These are phyloP conservation scores for Stromatinia cepivora DNA, from an alignment of 2,329 filamentous ascomycete species.

Conservation along the genomic window DNA sequence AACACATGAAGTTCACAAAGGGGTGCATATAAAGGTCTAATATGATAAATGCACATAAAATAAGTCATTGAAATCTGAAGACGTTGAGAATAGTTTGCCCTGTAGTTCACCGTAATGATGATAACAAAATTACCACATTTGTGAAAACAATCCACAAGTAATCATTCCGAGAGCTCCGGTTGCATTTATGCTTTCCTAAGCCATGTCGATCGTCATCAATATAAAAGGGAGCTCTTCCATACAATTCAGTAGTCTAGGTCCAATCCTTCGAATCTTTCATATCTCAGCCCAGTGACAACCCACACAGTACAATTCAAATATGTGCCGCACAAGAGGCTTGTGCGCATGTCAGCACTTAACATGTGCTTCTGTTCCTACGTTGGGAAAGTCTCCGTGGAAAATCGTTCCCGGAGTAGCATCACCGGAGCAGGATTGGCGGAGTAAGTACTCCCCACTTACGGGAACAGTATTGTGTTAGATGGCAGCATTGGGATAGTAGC, in stretches of 20 bases:
- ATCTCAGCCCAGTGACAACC: background rate
- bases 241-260: background rate
- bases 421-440: conserved; percentile 13
- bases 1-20: no score
- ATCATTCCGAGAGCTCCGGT: background rate
- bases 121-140: background rate
- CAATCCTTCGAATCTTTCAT: background rate
- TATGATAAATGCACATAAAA: background rate
- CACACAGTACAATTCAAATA: background rate
- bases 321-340: background rate
- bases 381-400: conserved; percentile 3
- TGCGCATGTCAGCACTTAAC: conserved; percentile 1
- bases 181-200: background rate
- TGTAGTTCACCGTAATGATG: conserved; percentile 18
- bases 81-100: background rate
- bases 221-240: background rate
- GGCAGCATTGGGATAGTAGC: background rate
- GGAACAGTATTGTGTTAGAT: background rate
- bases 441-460: conserved; percentile 10
- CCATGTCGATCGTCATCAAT: background rate
- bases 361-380: conserved; percentile 9
- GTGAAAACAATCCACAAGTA: conserved; percentile 5
- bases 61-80: background rate
- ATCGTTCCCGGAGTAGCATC: conserved; percentile 6
- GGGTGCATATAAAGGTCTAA: background rate